Base-by-base conservation (phyloP, 306 rosid genomes). In the Acacia crassicarpa region DNA sequence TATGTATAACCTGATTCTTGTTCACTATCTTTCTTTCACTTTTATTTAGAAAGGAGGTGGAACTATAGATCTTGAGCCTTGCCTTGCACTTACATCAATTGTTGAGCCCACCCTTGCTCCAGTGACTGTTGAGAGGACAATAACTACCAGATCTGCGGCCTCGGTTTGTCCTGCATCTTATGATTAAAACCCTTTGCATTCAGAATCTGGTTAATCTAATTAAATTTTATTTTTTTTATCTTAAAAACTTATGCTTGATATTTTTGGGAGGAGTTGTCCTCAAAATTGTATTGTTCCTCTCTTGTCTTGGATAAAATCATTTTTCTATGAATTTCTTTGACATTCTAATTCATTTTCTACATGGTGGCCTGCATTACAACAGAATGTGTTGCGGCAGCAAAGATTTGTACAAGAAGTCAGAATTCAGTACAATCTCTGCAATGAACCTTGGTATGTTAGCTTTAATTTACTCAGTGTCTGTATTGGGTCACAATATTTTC, bases 101-200 rank as follows among this genome's bases (percentile, higher is more conserved):
- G 88, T 93, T 80, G 99, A 95, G 83, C 97, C 99, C 45, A 95
- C 99, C 70, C 99, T 95, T 87, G 98, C 99, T 86, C 99, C 99
- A 19, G 91, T 93, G 80, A 85, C 97, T 80, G 97, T 95, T 22
- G 99, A 95, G 91, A 91, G 99, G 82, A 91, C 97, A 59, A 93
- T 95, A 87, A 95, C 99, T 58, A 95, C 99, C 65, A 89, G 97
- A 85, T 94, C 99, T 35, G 99, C 97, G 69, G 99, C 99, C 85
- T 95, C 98, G 91, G 99, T 95, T 83, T 61, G 75, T 78, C 62
- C 80, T 41, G 41, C 78, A 85, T 88, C 84, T 84, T 46, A 58
- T 67, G 69, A 78, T 83, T 40, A 76, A 16, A 32, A 74, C 25
- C 40, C 40, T 67, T 72, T 76, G 45, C 67, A 19, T 53, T 68